Base-by-base conservation (phyloP, 805 yeast species). In the Zygosaccharomyces siamensis region DNA sequence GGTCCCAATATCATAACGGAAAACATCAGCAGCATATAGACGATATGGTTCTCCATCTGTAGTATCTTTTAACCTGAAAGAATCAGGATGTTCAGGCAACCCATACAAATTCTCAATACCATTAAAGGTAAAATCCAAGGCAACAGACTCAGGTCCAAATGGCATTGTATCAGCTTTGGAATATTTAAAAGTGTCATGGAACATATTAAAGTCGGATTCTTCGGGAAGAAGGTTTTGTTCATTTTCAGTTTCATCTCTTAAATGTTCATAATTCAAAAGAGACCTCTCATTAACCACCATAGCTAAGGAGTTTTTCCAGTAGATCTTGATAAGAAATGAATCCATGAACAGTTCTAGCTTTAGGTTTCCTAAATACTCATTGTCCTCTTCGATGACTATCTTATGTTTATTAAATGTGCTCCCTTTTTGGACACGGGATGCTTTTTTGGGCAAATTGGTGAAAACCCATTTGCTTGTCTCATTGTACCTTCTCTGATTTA, bases 81-180 rank as follows among this genome's bases (percentile, higher is more conserved):
- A 72, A 57, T 88, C 96, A 0, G 98, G 92, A 61, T 93, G 99
- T 66, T 93, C 99, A 0, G 99, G 98, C 39, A 93, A 85, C n/a
- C 99, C 99, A 64, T 79, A 93, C 1, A 88, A 86, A 59, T 84
- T 75, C 4, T 72, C 63, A 56, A 74, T 83, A 0, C 80, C 82
- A 2, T 68, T 61, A 55, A 93, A 83, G 0, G 79, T 68, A 50
- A 89, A 76, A 64, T 93, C 99, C 26, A 86, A 55, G 0, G 84
- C 97, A 23, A 93, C 74, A 0, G 97, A 80, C 66, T 93, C 98
- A 0, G 99, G 98, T 0, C 96, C 96, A 35, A 86, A 68, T 6
- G 89, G 88, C 10, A 86, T 55, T 3, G 73, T 68, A 63, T 93
- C 99, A 3, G 59, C 66, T 31, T 64, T 73, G 2, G 86, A 78